Base-by-base conservation (phyloP, 805 yeast species). In the Lipomyces mesembrius region DNA sequence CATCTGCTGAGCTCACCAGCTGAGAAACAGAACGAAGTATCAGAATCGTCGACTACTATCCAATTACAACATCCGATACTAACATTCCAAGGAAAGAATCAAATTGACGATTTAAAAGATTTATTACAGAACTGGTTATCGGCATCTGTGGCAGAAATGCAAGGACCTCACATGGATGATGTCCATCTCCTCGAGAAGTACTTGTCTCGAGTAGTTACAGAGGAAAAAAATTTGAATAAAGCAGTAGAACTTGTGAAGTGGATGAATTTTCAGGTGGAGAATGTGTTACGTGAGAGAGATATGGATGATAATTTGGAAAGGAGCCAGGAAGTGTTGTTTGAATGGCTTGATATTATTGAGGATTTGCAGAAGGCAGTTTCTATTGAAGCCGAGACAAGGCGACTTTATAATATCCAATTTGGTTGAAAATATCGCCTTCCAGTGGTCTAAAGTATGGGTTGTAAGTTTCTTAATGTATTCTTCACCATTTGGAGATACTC, bases 111-210 rank as follows among this genome's bases (percentile, higher is more conserved):
- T n/a, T 75, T 83, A 6, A 70, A 77, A n/a, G 29, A 67, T 7
- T 57, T 79, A 35, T 57, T 82, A n/a, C 71, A 71, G 7, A 59
- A 70, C 2, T 83, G 86, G 86, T 72, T 82, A 0, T 69, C n/a
- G 9, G 14, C 56, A 5, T 43, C 67, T n/a, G 7, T 46, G 0
- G 61, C 37, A 66, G 81, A 81, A 0, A 84, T 25, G 14, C 29
- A 51, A 66, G 81, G 82, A 0, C 86, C 86, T 2, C 80, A 79
- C 65, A 68, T 60, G 6, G 80, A 77, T 39, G 87, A 84, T 66
- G 69, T 81, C 1, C 71, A 68, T 12, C 64, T 80, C 27, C 81
- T 84, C 55, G 75, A 75, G 39, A 70, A 66, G 12, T 83, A 78
- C 70, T 62, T 83, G 49, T 59, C 67, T 5, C 71, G 70, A 12